phyloP scores from a whole-genome alignment of 768 basidiomycete species.

The Lentinula edodes region DNA sequence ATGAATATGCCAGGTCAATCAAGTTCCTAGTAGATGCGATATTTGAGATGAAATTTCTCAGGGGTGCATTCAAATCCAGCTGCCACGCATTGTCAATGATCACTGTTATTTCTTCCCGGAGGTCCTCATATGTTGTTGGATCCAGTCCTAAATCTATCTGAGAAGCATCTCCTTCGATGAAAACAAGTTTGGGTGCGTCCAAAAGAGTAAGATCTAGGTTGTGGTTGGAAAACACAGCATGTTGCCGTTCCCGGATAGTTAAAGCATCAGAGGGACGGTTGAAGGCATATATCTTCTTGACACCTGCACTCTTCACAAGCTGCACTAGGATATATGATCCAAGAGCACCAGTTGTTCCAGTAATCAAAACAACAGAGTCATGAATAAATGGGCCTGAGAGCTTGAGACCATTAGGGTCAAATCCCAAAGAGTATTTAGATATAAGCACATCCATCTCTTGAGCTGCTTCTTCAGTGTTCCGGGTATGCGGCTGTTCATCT shows the following conservation, averaged over 20 bases:
- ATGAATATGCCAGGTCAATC: conserved; percentile 22
- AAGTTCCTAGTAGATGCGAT: conserved; percentile 32
- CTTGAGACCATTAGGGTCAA: not conserved
- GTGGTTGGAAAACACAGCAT: conserved; percentile 14
- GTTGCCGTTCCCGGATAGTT: conserved; percentile 13
- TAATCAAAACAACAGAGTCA: not conserved
- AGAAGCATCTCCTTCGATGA: conserved; percentile 16
- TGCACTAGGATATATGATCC: not conserved
- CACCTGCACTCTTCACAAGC: not conserved
- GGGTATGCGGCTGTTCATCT: too few species aligned
- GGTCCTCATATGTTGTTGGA: not conserved
- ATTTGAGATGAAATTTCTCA: conserved; percentile 33
- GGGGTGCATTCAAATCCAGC: conserved; percentile 35
- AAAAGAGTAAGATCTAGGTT: conserved; percentile 6
- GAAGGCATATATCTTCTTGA: not conserved
- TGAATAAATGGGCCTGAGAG: too few species aligned
- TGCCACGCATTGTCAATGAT: conserved; percentile 35
- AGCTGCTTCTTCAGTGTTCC: too few species aligned
- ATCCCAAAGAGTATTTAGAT: not conserved
- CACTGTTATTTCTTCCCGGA: conserved; percentile 12
- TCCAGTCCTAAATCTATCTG: not conserved
- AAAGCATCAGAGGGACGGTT: conserved; percentile 7
- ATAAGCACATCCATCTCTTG: too few species aligned
- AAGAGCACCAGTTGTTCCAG: not conserved
- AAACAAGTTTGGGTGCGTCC: conserved; percentile 9